phyloP scores from a whole-genome alignment of 805 yeast species.

The Deakozyma indianensis region DNA sequence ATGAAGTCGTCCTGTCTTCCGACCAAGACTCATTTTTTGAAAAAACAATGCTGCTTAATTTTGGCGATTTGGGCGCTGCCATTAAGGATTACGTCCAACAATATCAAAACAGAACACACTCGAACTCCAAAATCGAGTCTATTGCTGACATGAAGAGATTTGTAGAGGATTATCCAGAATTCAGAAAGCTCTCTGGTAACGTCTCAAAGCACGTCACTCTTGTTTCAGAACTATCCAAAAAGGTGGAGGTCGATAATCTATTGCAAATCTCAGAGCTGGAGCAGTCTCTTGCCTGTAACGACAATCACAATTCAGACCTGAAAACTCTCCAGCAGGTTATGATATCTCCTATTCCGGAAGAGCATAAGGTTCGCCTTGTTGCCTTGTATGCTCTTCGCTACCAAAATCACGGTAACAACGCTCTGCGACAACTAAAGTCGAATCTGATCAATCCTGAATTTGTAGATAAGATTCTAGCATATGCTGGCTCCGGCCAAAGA shows the following conservation, averaged over 20 bases:
- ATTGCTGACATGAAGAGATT: constrained; percentile 83
- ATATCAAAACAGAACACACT: constrained; percentile 68
- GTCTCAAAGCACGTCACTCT: constrained; percentile 86
- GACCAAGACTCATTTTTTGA: constrained; percentile 64
- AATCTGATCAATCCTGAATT: constrained; percentile 20
- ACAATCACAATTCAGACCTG: constrained; percentile 41
- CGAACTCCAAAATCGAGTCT: constrained; percentile 55
- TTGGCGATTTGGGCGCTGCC: constrained; percentile 86
- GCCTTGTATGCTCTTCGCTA: constrained; percentile 63
- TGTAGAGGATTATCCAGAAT: constrained; percentile 88
- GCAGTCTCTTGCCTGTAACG: constrained; percentile 64
- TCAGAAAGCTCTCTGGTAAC: constrained; percentile 72
- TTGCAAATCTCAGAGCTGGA: constrained; percentile 86
- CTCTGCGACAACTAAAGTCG: constrained; percentile 25
- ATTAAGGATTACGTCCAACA: constrained; percentile 73
- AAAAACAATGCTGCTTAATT: constrained; percentile 76
- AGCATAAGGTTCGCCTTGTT: constrained; percentile 54
- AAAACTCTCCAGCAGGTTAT: constrained; percentile 43
- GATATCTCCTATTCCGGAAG: constrained; percentile 25
- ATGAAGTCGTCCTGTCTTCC: constrained; percentile 49
- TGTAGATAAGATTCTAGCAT: constrained; percentile 31
- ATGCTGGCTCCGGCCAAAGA: constrained; percentile 31
- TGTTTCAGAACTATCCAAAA: constrained; percentile 71
- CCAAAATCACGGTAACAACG: constrained; percentile 36
- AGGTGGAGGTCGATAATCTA: constrained; percentile 43